phyloP scores from a whole-genome alignment of 208 protist genomes.

The Vickermania ingenoplastis region DNA sequence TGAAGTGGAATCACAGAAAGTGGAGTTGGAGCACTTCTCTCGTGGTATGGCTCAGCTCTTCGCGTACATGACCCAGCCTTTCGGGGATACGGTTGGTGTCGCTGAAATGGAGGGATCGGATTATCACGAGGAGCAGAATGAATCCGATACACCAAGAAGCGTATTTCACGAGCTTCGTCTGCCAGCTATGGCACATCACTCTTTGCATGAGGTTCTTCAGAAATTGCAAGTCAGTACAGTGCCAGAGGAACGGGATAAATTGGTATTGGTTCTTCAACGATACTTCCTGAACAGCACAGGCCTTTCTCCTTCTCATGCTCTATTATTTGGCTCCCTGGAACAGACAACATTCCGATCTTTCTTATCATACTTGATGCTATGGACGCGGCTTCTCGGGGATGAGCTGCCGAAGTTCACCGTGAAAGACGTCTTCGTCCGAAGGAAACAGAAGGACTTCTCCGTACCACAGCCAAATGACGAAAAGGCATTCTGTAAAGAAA shows the following conservation, averaged over 20 bases:
- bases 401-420: background rate
- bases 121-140: too few species aligned
- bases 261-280: constrained; percentile 1
- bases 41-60: constrained; percentile 11
- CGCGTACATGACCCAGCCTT: background rate
- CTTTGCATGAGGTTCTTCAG: constrained; percentile 32
- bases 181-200: constrained; percentile 13
- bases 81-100: too few species aligned
- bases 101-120: too few species aligned
- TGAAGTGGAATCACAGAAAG: constrained; percentile 8
- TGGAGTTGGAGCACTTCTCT: constrained; percentile 10
- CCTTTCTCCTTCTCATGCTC: constrained; percentile 7
- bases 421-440: too few species aligned
- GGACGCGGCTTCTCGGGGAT: background rate
- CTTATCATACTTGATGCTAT: constrained; percentile 1
- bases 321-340: constrained; percentile 13
- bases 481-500: background rate
- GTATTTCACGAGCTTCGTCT: background rate
- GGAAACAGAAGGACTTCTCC: too few species aligned
- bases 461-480: too few species aligned
- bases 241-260: background rate
- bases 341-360: background rate
- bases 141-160: background rate
- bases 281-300: constrained; percentile 7
- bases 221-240: background rate